Evolutionary conservation across 768 basidiomycete genomes (phyloP).

Genomic region (Rhodotorula taiwanensis): DNA sequence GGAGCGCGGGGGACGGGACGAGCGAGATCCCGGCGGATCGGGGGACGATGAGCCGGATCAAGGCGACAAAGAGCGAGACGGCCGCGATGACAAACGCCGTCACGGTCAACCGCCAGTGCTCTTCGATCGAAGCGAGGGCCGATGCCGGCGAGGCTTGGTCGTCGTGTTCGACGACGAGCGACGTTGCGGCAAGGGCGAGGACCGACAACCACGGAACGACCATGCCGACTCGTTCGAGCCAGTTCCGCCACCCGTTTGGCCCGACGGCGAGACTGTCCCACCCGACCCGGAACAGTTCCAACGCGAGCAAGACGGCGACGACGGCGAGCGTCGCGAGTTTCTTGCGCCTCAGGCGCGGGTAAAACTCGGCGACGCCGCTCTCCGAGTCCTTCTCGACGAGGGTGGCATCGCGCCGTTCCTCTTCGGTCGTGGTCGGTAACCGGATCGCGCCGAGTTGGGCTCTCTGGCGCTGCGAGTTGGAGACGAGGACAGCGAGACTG

Average conservation of each 20-base stretch:
- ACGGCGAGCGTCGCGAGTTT: conserved; percentile 3
- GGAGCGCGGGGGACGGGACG: conserved; percentile 1
- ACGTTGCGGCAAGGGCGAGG: conserved; percentile 3
- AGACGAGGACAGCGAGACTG: neutral
- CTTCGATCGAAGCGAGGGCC: neutral
- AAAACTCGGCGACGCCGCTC: conserved; percentile 19
- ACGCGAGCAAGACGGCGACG: neutral
- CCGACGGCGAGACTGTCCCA: conserved; percentile 6
- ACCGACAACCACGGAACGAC: conserved; percentile 18
- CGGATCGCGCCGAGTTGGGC: neutral
- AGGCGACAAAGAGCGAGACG: conserved; percentile 1
- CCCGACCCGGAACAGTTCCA: conserved; percentile 7
- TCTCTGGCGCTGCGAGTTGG: neutral
- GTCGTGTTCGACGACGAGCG: conserved; percentile 14
- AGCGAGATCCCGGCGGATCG: conserved; percentile 13
- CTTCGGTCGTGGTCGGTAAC: neutral
- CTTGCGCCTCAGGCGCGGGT: neutral
- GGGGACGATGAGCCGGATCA: conserved; percentile 31
- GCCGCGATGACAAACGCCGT: conserved; percentile 12
- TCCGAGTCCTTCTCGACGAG: conserved; percentile 1
- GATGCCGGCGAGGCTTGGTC: too few relatives aligned
- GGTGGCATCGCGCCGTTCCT: neutral
- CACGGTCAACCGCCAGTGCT: conserved; percentile 32
- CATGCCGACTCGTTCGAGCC: conserved; percentile 1
- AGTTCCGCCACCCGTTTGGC: neutral